phyloP scores from a whole-genome alignment of 768 basidiomycete genomes.

The Suillus occidentalis region DNA sequence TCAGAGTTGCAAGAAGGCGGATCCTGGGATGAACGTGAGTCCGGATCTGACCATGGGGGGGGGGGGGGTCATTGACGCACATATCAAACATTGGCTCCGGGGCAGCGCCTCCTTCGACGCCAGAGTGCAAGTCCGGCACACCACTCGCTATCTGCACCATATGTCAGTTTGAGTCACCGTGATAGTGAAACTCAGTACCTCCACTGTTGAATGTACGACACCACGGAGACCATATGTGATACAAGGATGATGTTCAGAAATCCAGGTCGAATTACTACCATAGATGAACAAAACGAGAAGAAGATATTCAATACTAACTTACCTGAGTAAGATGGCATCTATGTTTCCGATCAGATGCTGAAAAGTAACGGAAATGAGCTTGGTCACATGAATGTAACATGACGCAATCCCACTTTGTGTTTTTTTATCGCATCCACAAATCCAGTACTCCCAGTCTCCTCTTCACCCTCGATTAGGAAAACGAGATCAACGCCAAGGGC shows the following conservation, averaged over 20 bases:
- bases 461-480: constrained; percentile 93
- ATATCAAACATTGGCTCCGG: constrained; percentile 94
- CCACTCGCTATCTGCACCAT: constrained; percentile 60
- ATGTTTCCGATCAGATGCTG: constrained; percentile 82
- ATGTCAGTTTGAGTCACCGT: neutral
- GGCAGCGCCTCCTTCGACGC: constrained; percentile 88
- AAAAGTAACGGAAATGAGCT: constrained; percentile 9
- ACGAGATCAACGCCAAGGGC: constrained; percentile 85
- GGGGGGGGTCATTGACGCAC: constrained; percentile 42
- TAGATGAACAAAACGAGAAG: neutral
- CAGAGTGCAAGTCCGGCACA: constrained; percentile 86
- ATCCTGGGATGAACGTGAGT: constrained; percentile 49
- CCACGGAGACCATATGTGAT: constrained; percentile 95
- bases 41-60: neutral
- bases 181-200: constrained; percentile 42
- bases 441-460: constrained; percentile 90
- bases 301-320: constrained; percentile 9
- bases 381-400: neutral
- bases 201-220: constrained; percentile 83
- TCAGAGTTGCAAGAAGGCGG: constrained; percentile 71
- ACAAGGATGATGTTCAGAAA: constrained; percentile 87
- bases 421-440: constrained; percentile 75
- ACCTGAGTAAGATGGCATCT: constrained; percentile 90
- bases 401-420: constrained; percentile 58
- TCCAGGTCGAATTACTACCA: constrained; percentile 94